Conservation (phyloP, 768 basidiomycete genomes). For the Suillus ampliporus region DNA sequence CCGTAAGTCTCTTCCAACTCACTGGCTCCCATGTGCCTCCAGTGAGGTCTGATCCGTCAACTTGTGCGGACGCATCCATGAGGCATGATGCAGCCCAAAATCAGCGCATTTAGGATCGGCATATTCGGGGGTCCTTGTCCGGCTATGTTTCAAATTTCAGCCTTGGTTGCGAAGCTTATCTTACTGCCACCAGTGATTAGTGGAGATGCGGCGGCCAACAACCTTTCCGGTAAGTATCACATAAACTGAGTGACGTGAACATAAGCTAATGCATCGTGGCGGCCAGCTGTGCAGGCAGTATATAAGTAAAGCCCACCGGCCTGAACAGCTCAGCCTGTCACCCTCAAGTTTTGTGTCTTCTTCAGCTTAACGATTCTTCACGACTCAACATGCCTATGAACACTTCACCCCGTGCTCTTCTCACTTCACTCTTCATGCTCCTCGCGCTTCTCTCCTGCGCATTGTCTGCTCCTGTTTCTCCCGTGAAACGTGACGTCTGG, state of each 20-base stretch:
- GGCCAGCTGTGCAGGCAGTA: slow-evolving; percentile 19
- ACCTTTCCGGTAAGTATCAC: neutral
- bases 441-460: slow-evolving; percentile 33
- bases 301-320: slow-evolving; percentile 16
- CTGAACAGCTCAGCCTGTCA: neutral
- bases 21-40: neutral
- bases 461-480: slow-evolving; percentile 33
- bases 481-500: slow-evolving; percentile 51
- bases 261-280: slow-evolving; percentile 6
- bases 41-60: neutral
- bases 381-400: slow-evolving; percentile 20
- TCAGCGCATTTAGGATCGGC: neutral
- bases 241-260: neutral
- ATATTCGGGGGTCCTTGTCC: neutral
- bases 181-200: neutral
- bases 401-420: slow-evolving; percentile 12
- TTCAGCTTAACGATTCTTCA: slow-evolving; percentile 13
- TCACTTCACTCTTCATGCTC: slow-evolving; percentile 17
- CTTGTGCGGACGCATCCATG: neutral
- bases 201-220: neutral
- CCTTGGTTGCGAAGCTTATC: neutral
- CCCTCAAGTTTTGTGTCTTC: neutral
- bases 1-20: neutral
- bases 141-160: neutral
- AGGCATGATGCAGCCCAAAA: neutral